Percentiles rank a stretch among this genome's conserved stretches.
Conservation (phyloP, 192 early-diverging fungal species). For the Paraglomus brasilianum region DNA sequence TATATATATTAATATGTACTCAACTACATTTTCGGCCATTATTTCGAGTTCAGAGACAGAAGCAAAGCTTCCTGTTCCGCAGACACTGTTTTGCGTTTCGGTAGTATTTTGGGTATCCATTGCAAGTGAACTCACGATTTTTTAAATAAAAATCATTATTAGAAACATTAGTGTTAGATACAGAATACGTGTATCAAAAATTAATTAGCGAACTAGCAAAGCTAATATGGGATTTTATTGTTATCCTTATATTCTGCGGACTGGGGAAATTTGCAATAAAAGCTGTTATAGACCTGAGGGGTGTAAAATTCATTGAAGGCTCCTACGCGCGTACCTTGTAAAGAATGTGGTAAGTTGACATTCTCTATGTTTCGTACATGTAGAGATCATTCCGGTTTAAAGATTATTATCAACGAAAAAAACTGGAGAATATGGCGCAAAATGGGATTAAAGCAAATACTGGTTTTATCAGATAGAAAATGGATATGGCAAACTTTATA, state of each 20-base stretch:
- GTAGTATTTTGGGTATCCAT: too few relatives aligned
- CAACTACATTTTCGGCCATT: constrained; percentile 5
- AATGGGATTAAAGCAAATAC: too few relatives aligned
- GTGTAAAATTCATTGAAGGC: constrained; percentile 11
- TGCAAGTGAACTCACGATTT: too few relatives aligned
- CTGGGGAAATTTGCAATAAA: neutral
- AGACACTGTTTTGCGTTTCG: too few relatives aligned
- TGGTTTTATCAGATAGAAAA: too few relatives aligned
- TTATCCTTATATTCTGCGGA: neutral
- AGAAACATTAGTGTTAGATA: neutral
- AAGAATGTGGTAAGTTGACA: constrained; percentile 10
- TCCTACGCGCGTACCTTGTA: neutral
- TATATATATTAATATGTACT: too few relatives aligned
- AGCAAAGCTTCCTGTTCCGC: too few relatives aligned
- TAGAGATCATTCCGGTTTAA: too few relatives aligned
- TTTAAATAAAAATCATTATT: constrained; percentile 24
- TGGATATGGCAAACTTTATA: too few relatives aligned
- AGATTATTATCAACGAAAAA: too few relatives aligned
- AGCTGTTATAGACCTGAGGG: constrained; percentile 5
- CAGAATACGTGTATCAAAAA: neutral
- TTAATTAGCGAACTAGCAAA: neutral
- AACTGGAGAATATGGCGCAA: too few relatives aligned
- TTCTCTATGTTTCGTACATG: neutral
- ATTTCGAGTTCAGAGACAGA: too few relatives aligned
- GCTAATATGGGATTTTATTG: constrained; percentile 17